Evolutionary conservation across 164 flowering plant genomes (phyloP), one percentile per base, ranked within the genome.

Genomic region (Nymphaea colorata): DNA sequence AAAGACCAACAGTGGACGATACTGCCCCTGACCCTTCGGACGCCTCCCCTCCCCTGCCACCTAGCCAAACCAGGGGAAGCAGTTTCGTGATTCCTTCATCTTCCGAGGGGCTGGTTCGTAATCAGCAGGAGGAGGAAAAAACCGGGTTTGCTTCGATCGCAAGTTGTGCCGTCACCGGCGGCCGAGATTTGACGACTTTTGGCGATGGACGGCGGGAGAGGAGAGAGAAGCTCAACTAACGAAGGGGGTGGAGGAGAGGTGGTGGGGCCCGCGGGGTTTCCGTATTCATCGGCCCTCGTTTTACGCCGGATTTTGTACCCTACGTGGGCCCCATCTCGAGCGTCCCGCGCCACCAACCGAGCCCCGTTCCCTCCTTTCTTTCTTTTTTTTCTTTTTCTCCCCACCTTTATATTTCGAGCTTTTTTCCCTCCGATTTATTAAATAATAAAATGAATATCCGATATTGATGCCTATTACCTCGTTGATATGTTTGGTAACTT

Each of bases 271-370:
- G 51, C 44, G 3, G 36, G 0, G 2, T 3, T 43, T 15, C 83
- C 89, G 82, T 79, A 79, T 76, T 83, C 67, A 76, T 72, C 82
- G 86, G 80, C 64, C 82, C 86, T 78, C 79, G 79, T 72, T 79
- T 83, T 74, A 69, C 85, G 87, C 84, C 82, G 79, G 76, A 75
- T 78, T 60, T 77, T 55, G 60, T 70, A 71, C 81, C 78, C 82
- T 78, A 75, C 71, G 74, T 73, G 72, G 78, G 72, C 3, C 75
- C 75, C 70, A 68, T 69, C 78, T 75, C 67, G 72, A 66, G 75
- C 72, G 67, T 59, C 62, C 62, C 74, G 59, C 59, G 17, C 59
- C 70, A 55, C 64, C 59, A 47, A 12, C 0, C 63, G 3, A 6
- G 11, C 42, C 41, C n/a, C 25, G 3, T 15, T 18, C 51, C 43